Evolutionary conservation across 2,329 filamentous ascomycete genomes (phyloP).

Genomic region (Xylaria sp.): DNA sequence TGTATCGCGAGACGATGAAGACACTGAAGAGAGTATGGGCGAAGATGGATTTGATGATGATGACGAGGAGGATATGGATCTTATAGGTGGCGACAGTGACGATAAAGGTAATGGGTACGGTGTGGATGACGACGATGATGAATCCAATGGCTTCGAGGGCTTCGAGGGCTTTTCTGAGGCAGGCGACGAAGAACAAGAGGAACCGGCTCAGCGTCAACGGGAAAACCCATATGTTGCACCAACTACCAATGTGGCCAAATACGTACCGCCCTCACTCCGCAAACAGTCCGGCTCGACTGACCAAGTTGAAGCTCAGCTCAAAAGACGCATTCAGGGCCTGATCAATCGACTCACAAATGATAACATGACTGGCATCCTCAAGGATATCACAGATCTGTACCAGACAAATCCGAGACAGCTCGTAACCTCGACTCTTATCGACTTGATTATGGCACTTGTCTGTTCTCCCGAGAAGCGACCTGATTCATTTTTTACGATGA

Average conservation of each 20-base stretch:
- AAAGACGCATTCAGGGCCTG: slow-evolving; percentile 82
- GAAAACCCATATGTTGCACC: slow-evolving; percentile 94
- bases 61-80: slow-evolving; percentile 28
- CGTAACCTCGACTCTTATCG: slow-evolving; percentile 80
- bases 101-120: slow-evolving; percentile 33
- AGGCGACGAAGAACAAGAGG: slow-evolving; percentile 32
- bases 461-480: slow-evolving; percentile 78
- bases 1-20: slow-evolving; percentile 33
- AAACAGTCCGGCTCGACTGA: slow-evolving; percentile 66
- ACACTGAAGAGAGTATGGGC: slow-evolving; percentile 30
- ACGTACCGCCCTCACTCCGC: slow-evolving; percentile 85
- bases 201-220: slow-evolving; percentile 54
- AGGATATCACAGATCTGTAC: slow-evolving; percentile 83
- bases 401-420: slow-evolving; percentile 83
- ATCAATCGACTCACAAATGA: slow-evolving; percentile 93
- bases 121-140: slow-evolving; percentile 45
- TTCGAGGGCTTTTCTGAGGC: slow-evolving; percentile 49
- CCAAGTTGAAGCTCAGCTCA: slow-evolving; percentile 71
- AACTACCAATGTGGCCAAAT: slow-evolving; percentile 66
- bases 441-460: slow-evolving; percentile 78
- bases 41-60: slow-evolving; percentile 29
- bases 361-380: slow-evolving; percentile 83
- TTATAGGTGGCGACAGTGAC: slow-evolving; percentile 35
- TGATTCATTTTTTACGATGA: slow-evolving; percentile 89
- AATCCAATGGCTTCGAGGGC: slow-evolving; percentile 48